Base-by-base conservation (phyloP, 2,329 filamentous ascomycete species). In the Xylariaceae sp. region DNA sequence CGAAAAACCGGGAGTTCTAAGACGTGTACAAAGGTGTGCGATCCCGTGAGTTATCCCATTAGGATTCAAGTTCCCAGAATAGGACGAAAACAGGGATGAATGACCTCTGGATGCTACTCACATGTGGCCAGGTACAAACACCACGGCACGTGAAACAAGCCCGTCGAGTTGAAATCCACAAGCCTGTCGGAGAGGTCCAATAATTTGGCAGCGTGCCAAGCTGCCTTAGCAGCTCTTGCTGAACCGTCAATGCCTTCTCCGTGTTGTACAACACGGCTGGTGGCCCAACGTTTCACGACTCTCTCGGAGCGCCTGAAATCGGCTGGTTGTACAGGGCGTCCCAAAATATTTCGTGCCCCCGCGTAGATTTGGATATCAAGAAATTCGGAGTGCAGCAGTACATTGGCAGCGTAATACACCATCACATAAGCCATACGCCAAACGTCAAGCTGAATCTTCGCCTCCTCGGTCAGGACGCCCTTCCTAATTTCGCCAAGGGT, bases 311-410 rank as follows among this genome's bases (percentile, higher is more conserved):
- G 76, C 3, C 75, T 70, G 47, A 81, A 81, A 59, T 85, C 83
- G 16, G 69, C 65, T 3, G 74, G 73, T 7, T 77, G 76, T 1
- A 86, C 81, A 0, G 79, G 76, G 0, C 82, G 75, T 0, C 84
- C 84, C 0, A 87, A 74, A 21, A 88, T 87, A 45, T 86, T 79
- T 1, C 77, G 71, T 2, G 84, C 81, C 0, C 84, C 84, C 0
- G 84, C 84, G 44, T 82, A 84, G 42, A 87, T 86, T 61, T 88
- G 84, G 0, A 87, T 71, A 61, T 87, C 83, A 0, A 86, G 72
- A 41, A 87, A 81, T 16, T 86, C 83, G 6, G 81, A 80, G 53
- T 84, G 75, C 2, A 88, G 73, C 0, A 83, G 74, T 6, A 85
- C 75, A 44, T 84, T 79, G 0, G 83, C 83, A 0, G 83, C 76